These are phyloP conservation scores for Vitis vinifera DNA, from an alignment of 164 flowering plant genomes.

Conservation along the genomic window ASM3070453v1 NC_081810.1:1508501-1509000, in stretches of 20 bases:
- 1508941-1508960: constrained; percentile 17
- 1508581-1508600: constrained; percentile 6
- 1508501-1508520: constrained; percentile 8
- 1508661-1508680: constrained; percentile 17
- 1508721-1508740: constrained; percentile 32
- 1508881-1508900: constrained; percentile 19
- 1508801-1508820: constrained; percentile 12
- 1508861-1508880: constrained; percentile 15
- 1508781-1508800: constrained; percentile 18
- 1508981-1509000: constrained; percentile 22
- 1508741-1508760: constrained; percentile 19
- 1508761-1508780: constrained; percentile 9
- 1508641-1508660: constrained; percentile 11
- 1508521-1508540: constrained; percentile 18
- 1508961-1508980: constrained; percentile 22
- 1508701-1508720: constrained; percentile 17
- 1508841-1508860: constrained; percentile 26
- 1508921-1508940: constrained; percentile 48
- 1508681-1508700: constrained; percentile 30
- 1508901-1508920: constrained; percentile 29
- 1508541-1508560: constrained; percentile 10
- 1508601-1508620: constrained; percentile 19
- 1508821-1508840: constrained; percentile 14
- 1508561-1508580: constrained; percentile 15
- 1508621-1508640: constrained; percentile 13